Evolutionary conservation across 2,329 filamentous ascomycete species (phyloP).

Genomic region (Penicillium sp.): DNA sequence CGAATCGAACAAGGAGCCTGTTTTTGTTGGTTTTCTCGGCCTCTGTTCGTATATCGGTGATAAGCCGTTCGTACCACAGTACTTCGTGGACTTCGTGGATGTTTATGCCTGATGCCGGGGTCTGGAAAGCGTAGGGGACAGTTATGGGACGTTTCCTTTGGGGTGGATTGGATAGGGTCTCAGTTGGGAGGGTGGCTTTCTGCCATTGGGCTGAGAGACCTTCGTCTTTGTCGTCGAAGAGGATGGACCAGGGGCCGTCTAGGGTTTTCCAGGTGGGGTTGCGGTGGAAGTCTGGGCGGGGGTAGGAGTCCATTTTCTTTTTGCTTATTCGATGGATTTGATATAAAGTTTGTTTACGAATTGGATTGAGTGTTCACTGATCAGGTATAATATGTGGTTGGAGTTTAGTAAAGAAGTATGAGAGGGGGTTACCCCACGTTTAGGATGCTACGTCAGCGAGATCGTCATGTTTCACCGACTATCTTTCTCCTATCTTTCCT

Average conservation of each 20-base stretch:
- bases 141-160: slow-evolving; percentile 54
- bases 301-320: slow-evolving; percentile 45
- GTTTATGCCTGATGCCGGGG: slow-evolving; percentile 62
- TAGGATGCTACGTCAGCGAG: background rate
- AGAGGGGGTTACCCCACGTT: background rate
- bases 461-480: background rate
- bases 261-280: slow-evolving; percentile 58
- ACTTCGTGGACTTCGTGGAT: slow-evolving; percentile 65
- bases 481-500: no score
- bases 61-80: slow-evolving; percentile 62
- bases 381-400: no score
- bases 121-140: slow-evolving; percentile 67
- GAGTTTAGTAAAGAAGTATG: background rate
- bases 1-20: slow-evolving; percentile 46
- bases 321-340: background rate
- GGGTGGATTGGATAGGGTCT: slow-evolving; percentile 28
- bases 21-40: slow-evolving; percentile 44
- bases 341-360: no score
- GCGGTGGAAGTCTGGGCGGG: slow-evolving; percentile 65
- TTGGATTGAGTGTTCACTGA: no score
- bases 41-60: slow-evolving; percentile 51
- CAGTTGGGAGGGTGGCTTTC: slow-evolving; percentile 48
- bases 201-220: slow-evolving; percentile 58
- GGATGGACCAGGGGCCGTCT: slow-evolving; percentile 63
- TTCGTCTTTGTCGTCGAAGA: slow-evolving; percentile 64